Evolutionary conservation across 306 rosid species (phyloP).

Genomic region (Rosa persica): DNA sequence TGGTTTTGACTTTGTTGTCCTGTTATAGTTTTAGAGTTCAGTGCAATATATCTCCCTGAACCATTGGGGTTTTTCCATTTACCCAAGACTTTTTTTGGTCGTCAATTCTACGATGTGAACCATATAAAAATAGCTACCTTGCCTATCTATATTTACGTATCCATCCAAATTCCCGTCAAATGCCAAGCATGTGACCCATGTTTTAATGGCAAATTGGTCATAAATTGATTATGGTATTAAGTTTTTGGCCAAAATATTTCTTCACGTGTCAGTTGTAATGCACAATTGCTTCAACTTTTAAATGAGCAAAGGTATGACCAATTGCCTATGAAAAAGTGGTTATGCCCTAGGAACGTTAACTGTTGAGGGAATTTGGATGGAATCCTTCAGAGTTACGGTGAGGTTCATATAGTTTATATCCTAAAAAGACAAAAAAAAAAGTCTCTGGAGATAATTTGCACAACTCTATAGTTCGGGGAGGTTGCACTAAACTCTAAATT

Average conservation of each 20-base stretch:
- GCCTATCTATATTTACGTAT: background rate
- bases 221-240: background rate
- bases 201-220: background rate
- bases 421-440: background rate
- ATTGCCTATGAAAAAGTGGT: background rate
- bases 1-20: background rate
- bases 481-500: background rate
- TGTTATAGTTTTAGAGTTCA: background rate
- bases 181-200: background rate
- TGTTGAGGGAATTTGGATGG: background rate
- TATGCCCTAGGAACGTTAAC: background rate
- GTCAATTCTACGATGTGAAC: background rate
- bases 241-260: background rate
- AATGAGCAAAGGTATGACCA: background rate
- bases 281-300: background rate
- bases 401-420: background rate
- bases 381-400: background rate
- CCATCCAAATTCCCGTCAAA: too few species aligned
- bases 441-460: background rate
- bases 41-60: background rate
- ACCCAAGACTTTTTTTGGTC: background rate
- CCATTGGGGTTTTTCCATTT: background rate
- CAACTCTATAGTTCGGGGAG: background rate
- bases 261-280: background rate
- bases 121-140: background rate